Evolutionary conservation across 192 early-diverging fungal species (phyloP), one percentile per base, ranked within the genome.

Genomic region (Coemansia sp.): DNA sequence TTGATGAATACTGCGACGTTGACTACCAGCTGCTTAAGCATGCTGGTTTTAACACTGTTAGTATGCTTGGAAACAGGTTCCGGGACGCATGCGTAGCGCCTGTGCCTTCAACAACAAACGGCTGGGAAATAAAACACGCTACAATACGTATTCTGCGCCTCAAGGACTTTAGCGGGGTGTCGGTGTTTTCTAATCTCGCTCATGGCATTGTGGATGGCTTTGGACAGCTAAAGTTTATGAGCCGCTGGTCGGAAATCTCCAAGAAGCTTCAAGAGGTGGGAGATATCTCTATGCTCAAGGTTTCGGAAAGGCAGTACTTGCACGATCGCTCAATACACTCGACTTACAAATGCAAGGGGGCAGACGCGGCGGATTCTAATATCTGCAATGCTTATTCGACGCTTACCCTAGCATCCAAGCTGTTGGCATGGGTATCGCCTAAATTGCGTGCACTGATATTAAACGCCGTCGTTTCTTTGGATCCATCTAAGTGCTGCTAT

Each of bases 191-290:
- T 15, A 67, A 61, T 52, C 22, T 64, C 3, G 25, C 61, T 0
- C 71, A 74, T 22, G 57, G 48, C 50, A 28, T 62, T 10, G 57
- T 67, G 8, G 71, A 67, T 25, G 65, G 65, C 1, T 29, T 41
- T 20, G 71, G 65, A n/a, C 57, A 50, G 15, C 62, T 47, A 7
- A 6, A 17, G 2, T 74, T 74, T 67, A 47, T 74, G 34, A 50
- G 54, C 4, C 65, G 55, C 2, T 74, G 71, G 65, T 60, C 61
- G 13, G 57, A 60, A 33, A 54, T 31, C 14, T 25, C 10, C 7
- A 56, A 41, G 54, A 22, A 52, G 44, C 47, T 56, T 8, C 42
- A 50, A 8, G 23, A 1, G 1, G 0, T 30, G 6, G 45, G 23
- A 8, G 2, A 5, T 23, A 9, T 23, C 1, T 0, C 40, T 13